These are phyloP conservation scores for Cymbopogon citratus DNA, from an alignment of 176 grass and related monocot species.

Conservation along the genomic window DNA sequence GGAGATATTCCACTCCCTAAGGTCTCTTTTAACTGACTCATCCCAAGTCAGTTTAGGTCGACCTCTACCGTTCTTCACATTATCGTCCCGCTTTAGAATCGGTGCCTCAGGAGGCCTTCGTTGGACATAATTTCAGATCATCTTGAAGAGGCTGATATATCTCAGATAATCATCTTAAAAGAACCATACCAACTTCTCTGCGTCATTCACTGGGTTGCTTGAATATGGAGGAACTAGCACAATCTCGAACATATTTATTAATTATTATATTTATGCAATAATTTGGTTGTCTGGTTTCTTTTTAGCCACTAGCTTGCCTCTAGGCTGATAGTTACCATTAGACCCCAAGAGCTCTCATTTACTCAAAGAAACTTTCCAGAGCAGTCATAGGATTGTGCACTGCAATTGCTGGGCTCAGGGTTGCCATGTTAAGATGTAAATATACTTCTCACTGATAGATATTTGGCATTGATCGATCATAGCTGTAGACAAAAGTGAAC, in stretches of 20 bases:
- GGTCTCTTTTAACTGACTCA: too few relatives aligned
- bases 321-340: neutral
- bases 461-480: neutral
- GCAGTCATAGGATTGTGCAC: neutral
- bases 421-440: neutral
- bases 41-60: too few relatives aligned
- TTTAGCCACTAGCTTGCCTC: neutral
- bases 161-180: neutral
- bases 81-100: too few relatives aligned
- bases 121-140: neutral
- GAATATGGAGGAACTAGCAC: neutral
- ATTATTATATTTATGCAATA: neutral
- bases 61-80: too few relatives aligned
- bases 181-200: neutral
- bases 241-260: neutral
- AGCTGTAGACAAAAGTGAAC: neutral
- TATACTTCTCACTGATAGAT: neutral
- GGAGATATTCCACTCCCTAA: too few relatives aligned
- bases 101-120: too few relatives aligned
- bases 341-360: neutral
- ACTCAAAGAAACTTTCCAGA: neutral
- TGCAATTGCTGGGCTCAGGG: neutral
- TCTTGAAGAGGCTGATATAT: neutral
- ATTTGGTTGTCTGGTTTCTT: neutral
- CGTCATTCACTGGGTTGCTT: neutral